These are phyloP conservation scores for Candida ortonii DNA, from an alignment of 805 yeast species.

Conservation along the genomic window DNA sequence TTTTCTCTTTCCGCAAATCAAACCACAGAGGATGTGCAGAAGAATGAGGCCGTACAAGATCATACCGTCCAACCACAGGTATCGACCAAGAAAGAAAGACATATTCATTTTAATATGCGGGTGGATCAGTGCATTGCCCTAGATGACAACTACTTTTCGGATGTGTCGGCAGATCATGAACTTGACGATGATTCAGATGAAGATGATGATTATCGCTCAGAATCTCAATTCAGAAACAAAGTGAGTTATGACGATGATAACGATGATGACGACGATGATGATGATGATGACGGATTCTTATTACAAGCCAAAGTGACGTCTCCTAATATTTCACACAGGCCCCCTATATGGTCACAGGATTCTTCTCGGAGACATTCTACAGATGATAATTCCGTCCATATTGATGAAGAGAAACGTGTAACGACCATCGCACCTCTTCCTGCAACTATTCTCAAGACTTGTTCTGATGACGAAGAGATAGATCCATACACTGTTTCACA, in stretches of 20 bases:
- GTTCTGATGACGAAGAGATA: slow-evolving; percentile 61
- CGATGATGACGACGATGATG: slow-evolving; percentile 27
- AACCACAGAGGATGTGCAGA: slow-evolving; percentile 12
- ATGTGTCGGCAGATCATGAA: slow-evolving; percentile 25
- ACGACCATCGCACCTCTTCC: slow-evolving; percentile 79
- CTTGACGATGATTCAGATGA: slow-evolving; percentile 26
- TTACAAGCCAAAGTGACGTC: slow-evolving; percentile 17
- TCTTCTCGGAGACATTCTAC: slow-evolving; percentile 14
- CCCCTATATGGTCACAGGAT: slow-evolving; percentile 21
- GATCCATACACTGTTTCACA: slow-evolving; percentile 63
- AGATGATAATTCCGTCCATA: slow-evolving; percentile 1
- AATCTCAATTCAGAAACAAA: slow-evolving; percentile 1
- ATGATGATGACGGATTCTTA: slow-evolving; percentile 28
- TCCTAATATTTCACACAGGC: slow-evolving; percentile 28
- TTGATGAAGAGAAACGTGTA: slow-evolving; percentile 12
- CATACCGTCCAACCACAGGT: slow-evolving; percentile 4
- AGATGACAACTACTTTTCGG: slow-evolving; percentile 33
- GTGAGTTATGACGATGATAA: slow-evolving; percentile 26
- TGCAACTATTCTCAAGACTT: slow-evolving; percentile 80
- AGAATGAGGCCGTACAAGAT: slow-evolving; percentile 3
- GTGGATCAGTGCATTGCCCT: slow-evolving; percentile 93
- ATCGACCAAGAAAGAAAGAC: slow-evolving; percentile 46
- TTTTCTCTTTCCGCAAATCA: slow-evolving; percentile 21
- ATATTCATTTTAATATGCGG: slow-evolving; percentile 87
- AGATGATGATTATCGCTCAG: slow-evolving; percentile 22